These are phyloP conservation scores for Falciphora oryzae DNA, from an alignment of 2,329 filamentous ascomycete genomes.

Conservation along the genomic window DNA sequence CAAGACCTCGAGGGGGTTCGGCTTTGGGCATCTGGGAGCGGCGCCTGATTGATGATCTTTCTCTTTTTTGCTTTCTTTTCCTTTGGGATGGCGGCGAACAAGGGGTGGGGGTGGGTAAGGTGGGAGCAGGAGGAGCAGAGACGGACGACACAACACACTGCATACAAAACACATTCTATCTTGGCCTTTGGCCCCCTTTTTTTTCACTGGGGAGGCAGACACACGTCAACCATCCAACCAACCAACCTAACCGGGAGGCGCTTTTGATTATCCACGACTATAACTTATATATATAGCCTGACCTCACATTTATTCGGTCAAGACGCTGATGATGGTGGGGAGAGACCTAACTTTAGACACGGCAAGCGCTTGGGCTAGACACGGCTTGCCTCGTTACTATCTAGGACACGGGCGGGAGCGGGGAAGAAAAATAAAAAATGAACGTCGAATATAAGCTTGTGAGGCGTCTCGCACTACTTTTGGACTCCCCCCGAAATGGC, in stretches of 20 bases:
- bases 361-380: neutral
- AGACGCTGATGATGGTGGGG: no score
- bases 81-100: no score
- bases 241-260: no score
- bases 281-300: neutral
- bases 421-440: neutral
- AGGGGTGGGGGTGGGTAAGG: no score
- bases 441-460: neutral
- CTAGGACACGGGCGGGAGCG: neutral
- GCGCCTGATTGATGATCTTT: neutral
- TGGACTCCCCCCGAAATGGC: no score
- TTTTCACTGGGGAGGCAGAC: no score
- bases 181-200: no score
- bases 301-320: neutral
- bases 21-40: slow-evolving; percentile 1
- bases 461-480: no score
- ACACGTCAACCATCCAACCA: no score
- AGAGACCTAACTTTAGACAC: neutral
- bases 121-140: neutral
- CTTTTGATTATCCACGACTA: neutral
- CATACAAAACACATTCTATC: neutral
- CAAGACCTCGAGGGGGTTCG: slow-evolving; percentile 7
- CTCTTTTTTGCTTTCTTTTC: neutral
- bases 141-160: neutral
- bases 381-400: neutral